phyloP scores from a whole-genome alignment of 108 stramenopile species.

The Pseudonitzschia multiseries region DNA sequence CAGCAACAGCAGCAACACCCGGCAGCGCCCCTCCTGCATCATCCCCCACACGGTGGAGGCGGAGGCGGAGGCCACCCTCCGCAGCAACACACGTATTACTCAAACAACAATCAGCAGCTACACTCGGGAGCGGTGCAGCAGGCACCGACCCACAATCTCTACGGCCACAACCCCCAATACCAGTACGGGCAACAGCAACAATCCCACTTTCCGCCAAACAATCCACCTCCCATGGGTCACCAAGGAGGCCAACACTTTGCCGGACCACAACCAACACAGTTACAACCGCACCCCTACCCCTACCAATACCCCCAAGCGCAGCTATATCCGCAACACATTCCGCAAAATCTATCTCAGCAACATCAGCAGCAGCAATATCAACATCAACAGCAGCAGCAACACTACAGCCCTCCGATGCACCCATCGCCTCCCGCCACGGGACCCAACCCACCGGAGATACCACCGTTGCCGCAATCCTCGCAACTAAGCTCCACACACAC shows the following conservation, averaged over 20 bases:
- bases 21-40: not conserved
- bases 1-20: not conserved
- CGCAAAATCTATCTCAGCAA: not conserved
- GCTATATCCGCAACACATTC: not conserved
- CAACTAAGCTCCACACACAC: not conserved
- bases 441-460: not conserved
- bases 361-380: conserved; percentile 16
- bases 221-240: not conserved
- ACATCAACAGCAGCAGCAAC: conserved; percentile 23
- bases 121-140: not conserved
- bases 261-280: not conserved
- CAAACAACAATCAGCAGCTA: not conserved
- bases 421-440: not conserved
- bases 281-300: not conserved
- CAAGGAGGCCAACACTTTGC: not conserved
- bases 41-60: not conserved
- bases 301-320: not conserved
- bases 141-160: not conserved
- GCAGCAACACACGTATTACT: conserved; percentile 4
- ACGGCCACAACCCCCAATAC: not conserved
- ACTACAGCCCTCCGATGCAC: not conserved
- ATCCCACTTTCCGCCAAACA: not conserved
- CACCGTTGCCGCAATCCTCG: not conserved
- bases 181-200: conserved; percentile 15
- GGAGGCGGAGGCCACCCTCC: not conserved